phyloP scores from a whole-genome alignment of 1,139 yeast genomes.

The Yamadazyma atlantica region DNA sequence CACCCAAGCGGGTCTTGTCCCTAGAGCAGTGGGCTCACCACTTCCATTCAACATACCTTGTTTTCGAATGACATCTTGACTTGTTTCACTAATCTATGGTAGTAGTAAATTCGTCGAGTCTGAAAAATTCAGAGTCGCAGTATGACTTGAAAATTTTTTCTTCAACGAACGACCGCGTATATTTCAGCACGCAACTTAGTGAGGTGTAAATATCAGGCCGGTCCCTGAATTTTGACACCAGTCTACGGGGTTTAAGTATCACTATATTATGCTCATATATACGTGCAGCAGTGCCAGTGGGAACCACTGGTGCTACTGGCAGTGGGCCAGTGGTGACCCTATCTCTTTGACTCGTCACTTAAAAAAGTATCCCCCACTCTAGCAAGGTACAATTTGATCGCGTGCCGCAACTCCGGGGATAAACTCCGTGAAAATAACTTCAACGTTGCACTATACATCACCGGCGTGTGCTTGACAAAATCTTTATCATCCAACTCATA shows the following conservation, averaged over 20 bases:
- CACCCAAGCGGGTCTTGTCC: too few species aligned
- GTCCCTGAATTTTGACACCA: background rate
- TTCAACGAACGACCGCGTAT: constrained; percentile 8
- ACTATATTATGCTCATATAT: background rate
- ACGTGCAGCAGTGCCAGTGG: background rate
- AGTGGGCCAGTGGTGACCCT: too few species aligned
- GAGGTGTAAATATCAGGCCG: constrained; percentile 1
- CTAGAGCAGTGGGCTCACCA: too few species aligned
- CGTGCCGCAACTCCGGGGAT: constrained; percentile 65
- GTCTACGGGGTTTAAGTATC: too few species aligned
- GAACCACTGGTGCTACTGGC: too few species aligned
- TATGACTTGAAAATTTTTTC: constrained; percentile 16
- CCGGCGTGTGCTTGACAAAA: constrained; percentile 61
- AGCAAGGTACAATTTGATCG: constrained; percentile 62
- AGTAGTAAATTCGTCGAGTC: constrained; percentile 9
- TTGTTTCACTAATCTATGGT: background rate
- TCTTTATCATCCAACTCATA: constrained; percentile 75
- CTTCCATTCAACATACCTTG: constrained; percentile 51
- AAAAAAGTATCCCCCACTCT: constrained; percentile 70
- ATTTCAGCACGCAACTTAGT: constrained; percentile 3
- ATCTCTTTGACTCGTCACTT: too few species aligned
- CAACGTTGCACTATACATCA: constrained; percentile 67
- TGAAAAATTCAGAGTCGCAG: constrained; percentile 15
- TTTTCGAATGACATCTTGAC: constrained; percentile 46
- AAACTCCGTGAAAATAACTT: constrained; percentile 67